Evolutionary conservation across 192 early-diverging fungal species (phyloP).

Genomic region (Umbelopsis ramanniana): DNA sequence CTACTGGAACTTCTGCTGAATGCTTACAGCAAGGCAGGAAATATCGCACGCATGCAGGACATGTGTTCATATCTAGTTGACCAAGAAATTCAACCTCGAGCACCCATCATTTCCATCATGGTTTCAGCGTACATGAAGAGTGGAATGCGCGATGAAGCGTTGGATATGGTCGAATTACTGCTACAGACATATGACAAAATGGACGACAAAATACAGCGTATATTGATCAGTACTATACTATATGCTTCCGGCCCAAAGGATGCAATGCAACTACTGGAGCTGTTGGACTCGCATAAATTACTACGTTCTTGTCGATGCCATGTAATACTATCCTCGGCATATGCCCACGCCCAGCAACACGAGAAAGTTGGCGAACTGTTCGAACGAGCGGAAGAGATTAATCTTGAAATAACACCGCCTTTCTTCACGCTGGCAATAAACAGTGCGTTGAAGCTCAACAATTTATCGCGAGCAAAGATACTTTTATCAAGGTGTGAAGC

Average conservation of each 20-base stretch:
- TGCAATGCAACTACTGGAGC: neutral
- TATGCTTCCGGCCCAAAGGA: neutral
- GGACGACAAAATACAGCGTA: neutral
- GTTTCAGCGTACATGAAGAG: neutral
- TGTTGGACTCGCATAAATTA: neutral
- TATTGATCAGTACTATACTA: conserved; percentile 14
- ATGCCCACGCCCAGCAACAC: neutral
- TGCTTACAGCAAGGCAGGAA: conserved; percentile 7
- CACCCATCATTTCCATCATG: conserved; percentile 2
- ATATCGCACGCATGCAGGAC: conserved; percentile 13
- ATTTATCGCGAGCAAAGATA: neutral
- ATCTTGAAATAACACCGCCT: neutral
- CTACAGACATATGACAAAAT: neutral
- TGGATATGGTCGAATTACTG: conserved; percentile 12
- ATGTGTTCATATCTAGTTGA: neutral
- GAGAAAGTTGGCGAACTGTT: neutral
- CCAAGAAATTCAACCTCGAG: neutral
- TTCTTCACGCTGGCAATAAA: neutral
- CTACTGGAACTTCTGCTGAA: neutral
- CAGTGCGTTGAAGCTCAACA: neutral
- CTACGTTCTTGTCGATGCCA: neutral
- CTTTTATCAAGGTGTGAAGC: neutral
- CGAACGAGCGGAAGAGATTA: neutral
- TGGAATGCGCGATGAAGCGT: conserved; percentile 3
- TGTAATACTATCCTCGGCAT: neutral